Percentiles rank a stretch among this genome's conserved stretches.
Conservation (phyloP, 352 stramenopile genomes). For the Blastocystis sp. region DNA sequence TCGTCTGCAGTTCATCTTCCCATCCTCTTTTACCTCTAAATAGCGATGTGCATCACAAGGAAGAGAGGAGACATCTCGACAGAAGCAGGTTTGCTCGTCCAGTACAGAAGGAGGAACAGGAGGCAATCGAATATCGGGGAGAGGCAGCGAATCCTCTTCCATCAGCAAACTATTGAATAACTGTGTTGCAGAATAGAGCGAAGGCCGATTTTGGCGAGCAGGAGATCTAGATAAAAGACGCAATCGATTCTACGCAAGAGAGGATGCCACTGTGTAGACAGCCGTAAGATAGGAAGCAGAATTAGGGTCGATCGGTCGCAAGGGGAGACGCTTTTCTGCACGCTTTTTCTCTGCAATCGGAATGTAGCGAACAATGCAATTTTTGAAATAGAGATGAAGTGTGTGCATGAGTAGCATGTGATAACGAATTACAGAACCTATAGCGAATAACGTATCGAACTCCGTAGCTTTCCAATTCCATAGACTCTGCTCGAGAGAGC, state of each 20-base stretch:
- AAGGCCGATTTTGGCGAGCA: background rate
- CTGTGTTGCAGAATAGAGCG: background rate
- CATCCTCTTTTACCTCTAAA: background rate
- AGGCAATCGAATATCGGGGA: background rate
- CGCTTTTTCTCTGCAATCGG: background rate
- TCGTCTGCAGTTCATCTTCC: background rate
- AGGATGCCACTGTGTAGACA: background rate
- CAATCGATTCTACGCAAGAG: background rate
- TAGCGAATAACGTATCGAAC: background rate
- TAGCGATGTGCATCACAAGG: background rate
- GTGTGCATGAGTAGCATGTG: background rate
- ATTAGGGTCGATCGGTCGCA: background rate
- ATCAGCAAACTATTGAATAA: background rate
- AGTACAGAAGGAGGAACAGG: background rate
- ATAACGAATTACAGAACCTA: background rate
- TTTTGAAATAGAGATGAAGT: background rate
- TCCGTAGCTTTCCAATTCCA: conserved; percentile 46
- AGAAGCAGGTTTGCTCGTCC: background rate
- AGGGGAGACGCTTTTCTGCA: background rate
- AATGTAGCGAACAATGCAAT: background rate
- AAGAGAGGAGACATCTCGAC: background rate
- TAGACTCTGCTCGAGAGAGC: background rate
- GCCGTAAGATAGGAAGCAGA: background rate
- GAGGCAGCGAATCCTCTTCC: background rate
- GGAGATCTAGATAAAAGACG: background rate